Evolutionary conservation across 495 filamentous ascomycete species (phyloP).

Genomic region (Daldinia caldariorum): DNA sequence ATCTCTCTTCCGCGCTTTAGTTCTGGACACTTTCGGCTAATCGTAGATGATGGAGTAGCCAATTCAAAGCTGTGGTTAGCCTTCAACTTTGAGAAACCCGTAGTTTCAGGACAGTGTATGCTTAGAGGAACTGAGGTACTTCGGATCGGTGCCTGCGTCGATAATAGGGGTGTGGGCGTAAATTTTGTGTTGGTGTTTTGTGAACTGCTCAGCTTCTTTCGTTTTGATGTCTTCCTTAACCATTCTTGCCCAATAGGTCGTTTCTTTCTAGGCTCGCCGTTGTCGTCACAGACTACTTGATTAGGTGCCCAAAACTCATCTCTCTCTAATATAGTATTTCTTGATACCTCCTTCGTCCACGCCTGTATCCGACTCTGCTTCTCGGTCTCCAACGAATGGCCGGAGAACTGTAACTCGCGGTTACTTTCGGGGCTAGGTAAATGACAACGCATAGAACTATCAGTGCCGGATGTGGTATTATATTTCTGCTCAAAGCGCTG

Average conservation of each 20-base stretch:
- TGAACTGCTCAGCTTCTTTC: constrained; percentile 25
- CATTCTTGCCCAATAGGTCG: constrained; percentile 37
- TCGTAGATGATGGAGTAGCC: constrained; percentile 41
- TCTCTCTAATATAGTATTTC: constrained; percentile 21
- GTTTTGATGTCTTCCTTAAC: constrained; percentile 44
- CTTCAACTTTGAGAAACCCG: neutral
- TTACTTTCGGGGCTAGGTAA: constrained; percentile 47
- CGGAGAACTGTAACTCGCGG: constrained; percentile 25
- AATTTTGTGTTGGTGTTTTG: constrained; percentile 26
- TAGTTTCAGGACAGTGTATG: neutral
- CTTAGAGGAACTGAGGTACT: constrained; percentile 20
- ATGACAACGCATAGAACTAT: constrained; percentile 41
- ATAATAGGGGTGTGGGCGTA: constrained; percentile 37
- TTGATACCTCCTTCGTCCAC: constrained; percentile 37
- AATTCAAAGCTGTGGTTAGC: constrained; percentile 42
- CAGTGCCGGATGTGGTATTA: constrained; percentile 14
- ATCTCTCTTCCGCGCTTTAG: neutral
- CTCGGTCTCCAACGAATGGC: constrained; percentile 5
- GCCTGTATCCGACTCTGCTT: constrained; percentile 39
- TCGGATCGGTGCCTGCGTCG: constrained; percentile 1
- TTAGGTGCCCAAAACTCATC: constrained; percentile 47
- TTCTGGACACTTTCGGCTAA: constrained; percentile 16
- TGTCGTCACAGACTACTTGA: neutral
- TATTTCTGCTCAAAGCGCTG: constrained; percentile 8
- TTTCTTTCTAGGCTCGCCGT: constrained; percentile 24